Percentiles rank a stretch among this genome's conserved stretches.
Conservation (phyloP, 2,329 filamentous ascomycete species). For the Xylariaceae sp. region DNA sequence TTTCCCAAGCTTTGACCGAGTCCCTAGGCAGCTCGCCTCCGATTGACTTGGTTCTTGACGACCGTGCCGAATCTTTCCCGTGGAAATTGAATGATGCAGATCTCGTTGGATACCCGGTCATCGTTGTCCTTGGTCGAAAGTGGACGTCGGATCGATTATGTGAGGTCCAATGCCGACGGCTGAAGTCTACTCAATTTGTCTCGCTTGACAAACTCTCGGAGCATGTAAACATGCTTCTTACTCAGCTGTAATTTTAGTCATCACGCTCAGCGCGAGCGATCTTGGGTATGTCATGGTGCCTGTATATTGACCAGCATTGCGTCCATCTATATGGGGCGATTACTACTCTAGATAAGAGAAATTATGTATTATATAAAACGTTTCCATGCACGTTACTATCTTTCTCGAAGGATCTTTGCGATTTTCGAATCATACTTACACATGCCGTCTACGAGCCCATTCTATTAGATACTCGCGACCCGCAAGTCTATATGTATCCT, state of each 20-base stretch:
- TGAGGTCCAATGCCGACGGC: slow-evolving; percentile 79
- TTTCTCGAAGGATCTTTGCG: not conserved
- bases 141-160: slow-evolving; percentile 66
- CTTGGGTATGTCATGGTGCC: not conserved
- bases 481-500: slow-evolving; percentile 41
- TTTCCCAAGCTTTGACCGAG: slow-evolving; percentile 66
- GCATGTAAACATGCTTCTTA: slow-evolving; percentile 55
- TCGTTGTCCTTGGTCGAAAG: slow-evolving; percentile 76
- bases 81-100: slow-evolving; percentile 95
- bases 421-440: slow-evolving; percentile 22
- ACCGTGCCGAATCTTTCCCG: slow-evolving; percentile 69
- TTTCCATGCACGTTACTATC: not conserved
- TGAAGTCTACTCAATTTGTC: slow-evolving; percentile 67
- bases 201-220: slow-evolving; percentile 53
- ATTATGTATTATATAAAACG: slow-evolving; percentile 3
- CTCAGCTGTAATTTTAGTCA: slow-evolving; percentile 51
- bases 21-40: slow-evolving; percentile 12
- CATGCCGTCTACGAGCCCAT: slow-evolving; percentile 34
- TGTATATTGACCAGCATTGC: not conserved
- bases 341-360: not conserved
- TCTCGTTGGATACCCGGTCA: slow-evolving; percentile 83
- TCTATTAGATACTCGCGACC: slow-evolving; percentile 42
- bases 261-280: not conserved
- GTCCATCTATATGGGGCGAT: not conserved
- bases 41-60: slow-evolving; percentile 76